A percentile compares a stretch with the other conserved stretches of the same genome.
These are phyloP conservation scores for Pleurostoma richardsiae DNA, from an alignment of 2,329 filamentous ascomycete genomes.

Conservation along the genomic window DNA sequence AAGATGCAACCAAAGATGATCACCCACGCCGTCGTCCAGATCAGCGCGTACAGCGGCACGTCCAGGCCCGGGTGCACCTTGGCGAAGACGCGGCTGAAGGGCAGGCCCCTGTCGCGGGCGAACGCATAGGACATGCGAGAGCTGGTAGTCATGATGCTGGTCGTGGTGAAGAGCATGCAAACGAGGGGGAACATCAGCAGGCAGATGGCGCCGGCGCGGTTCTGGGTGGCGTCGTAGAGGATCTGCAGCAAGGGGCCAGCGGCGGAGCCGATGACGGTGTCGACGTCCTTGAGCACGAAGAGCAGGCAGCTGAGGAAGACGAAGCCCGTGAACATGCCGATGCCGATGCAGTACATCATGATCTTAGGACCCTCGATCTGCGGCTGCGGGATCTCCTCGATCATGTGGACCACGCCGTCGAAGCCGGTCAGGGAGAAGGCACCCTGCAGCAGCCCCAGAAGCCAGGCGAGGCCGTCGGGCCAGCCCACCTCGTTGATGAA, in stretches of 20 bases:
- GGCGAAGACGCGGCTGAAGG: constrained; percentile 54
- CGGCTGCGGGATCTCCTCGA: constrained; percentile 55
- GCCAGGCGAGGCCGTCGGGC: constrained; percentile 61
- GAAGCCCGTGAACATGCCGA: constrained; percentile 57
- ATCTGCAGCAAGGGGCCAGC: constrained; percentile 27
- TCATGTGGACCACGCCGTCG: constrained; percentile 50
- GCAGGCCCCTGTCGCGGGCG: constrained; percentile 62
- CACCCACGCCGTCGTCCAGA: constrained; percentile 55
- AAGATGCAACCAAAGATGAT: constrained; percentile 67
- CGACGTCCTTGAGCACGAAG: constrained; percentile 56
- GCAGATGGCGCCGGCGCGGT: constrained; percentile 55
- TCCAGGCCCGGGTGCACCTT: constrained; percentile 55
- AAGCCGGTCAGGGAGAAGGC: constrained; percentile 46
- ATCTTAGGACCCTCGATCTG: constrained; percentile 57
- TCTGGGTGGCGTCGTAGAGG: constrained; percentile 57
- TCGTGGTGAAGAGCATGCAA: constrained; percentile 60
- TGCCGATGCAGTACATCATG: constrained; percentile 60
- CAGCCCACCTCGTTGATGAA: constrained; percentile 67
- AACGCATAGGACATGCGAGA: constrained; percentile 65
- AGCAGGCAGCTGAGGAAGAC: constrained; percentile 47
- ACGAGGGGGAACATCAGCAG: constrained; percentile 63
- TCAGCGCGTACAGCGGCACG: constrained; percentile 62
- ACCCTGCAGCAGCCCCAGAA: constrained; percentile 48
- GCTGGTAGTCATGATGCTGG: constrained; percentile 60
- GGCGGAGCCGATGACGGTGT: constrained; percentile 36